These are phyloP conservation scores for Beta corolliflora DNA, from an alignment of 179 eudicot genomes.

Conservation along the genomic window DNA sequence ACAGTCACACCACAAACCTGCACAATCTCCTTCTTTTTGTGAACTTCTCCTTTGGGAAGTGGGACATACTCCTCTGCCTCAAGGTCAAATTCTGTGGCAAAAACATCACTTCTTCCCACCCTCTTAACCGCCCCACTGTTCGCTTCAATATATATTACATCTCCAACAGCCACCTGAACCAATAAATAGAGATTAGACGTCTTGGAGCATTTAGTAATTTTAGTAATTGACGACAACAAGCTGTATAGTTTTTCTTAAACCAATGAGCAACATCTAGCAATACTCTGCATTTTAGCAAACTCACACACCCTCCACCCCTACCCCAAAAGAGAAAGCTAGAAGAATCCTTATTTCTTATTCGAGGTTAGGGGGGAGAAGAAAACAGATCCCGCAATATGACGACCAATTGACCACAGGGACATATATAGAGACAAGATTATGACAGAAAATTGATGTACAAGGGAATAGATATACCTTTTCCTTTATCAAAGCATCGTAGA, in stretches of 20 bases:
- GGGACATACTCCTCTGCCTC: slow-evolving; percentile 99
- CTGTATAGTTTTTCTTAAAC: neutral
- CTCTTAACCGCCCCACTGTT: slow-evolving; percentile 97
- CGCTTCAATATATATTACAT: slow-evolving; percentile 92
- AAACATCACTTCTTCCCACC: slow-evolving; percentile 98
- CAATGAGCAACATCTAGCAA: no score
- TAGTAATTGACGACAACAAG: neutral
- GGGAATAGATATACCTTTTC: slow-evolving; percentile 62
- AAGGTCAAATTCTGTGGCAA: slow-evolving; percentile 97
- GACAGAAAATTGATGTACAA: neutral
- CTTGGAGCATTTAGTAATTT: neutral
- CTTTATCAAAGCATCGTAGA: slow-evolving; percentile 90
- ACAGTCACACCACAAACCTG: slow-evolving; percentile 48
- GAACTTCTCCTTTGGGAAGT: slow-evolving; percentile 98
- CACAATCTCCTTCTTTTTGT: slow-evolving; percentile 95
- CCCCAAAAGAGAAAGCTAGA: no score
- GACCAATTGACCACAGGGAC: neutral
- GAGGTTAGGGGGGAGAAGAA: no score
- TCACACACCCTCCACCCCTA: neutral
- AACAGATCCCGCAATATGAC: no score
- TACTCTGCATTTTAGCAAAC: no score
- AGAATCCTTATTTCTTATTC: no score
- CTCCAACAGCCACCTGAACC: slow-evolving; percentile 93
- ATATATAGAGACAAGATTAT: neutral
- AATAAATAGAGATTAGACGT: slow-evolving; percentile 6